These are phyloP conservation scores for Lecanicillium sp. DNA, from an alignment of 2,329 filamentous ascomycete species.

Conservation along the genomic window DNA sequence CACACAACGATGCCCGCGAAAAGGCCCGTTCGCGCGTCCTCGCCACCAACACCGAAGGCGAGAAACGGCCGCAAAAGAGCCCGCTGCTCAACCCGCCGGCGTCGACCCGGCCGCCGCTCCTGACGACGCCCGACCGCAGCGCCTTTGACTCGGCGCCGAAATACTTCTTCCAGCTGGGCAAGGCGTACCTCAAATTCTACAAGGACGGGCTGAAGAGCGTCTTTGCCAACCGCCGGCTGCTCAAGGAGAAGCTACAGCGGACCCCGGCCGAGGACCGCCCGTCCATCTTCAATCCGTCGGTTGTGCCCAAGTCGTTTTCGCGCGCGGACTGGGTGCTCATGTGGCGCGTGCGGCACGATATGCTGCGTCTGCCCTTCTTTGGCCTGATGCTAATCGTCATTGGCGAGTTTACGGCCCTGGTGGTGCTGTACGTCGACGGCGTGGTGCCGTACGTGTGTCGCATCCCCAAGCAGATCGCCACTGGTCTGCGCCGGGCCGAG, in stretches of 20 bases:
- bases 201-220: constrained; percentile 74
- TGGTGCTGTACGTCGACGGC: constrained; percentile 62
- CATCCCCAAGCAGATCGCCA: constrained; percentile 65
- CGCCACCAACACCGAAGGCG: background rate
- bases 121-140: constrained; percentile 53
- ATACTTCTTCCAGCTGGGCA: constrained; percentile 57
- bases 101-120: constrained; percentile 63
- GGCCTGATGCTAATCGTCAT: constrained; percentile 66
- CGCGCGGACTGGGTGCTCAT: constrained; percentile 66
- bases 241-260: constrained; percentile 33
- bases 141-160: constrained; percentile 21
- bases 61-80: constrained; percentile 23
- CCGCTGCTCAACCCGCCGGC: constrained; percentile 60
- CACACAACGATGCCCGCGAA: constrained; percentile 11
- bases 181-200: constrained; percentile 79
- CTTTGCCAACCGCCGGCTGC: constrained; percentile 53
- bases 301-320: constrained; percentile 32
- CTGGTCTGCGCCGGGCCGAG: constrained; percentile 48
- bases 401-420: constrained; percentile 78
- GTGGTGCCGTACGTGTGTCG: constrained; percentile 76
- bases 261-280: constrained; percentile 49
- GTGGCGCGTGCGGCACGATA: constrained; percentile 60
- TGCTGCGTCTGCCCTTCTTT: constrained; percentile 73
- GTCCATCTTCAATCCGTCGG: constrained; percentile 25
- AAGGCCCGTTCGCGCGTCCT: background rate